These are phyloP conservation scores for Angophora floribunda DNA, from an alignment of 345 rosid genomes.

Conservation along the genomic window DNA sequence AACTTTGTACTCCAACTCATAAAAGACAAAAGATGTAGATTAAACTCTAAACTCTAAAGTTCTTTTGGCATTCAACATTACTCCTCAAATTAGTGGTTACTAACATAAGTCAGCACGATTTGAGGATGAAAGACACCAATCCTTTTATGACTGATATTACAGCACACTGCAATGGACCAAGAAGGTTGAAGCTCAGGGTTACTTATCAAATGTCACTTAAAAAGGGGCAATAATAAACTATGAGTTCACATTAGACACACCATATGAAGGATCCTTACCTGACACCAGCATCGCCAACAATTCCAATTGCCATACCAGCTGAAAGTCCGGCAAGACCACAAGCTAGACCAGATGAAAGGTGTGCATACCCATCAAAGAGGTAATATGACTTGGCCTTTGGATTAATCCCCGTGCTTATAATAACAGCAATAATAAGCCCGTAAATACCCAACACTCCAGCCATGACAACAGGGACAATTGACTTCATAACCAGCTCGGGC, in stretches of 20 bases:
- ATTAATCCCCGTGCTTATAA: slow-evolving; percentile 42
- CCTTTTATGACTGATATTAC: neutral
- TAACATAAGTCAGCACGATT: neutral
- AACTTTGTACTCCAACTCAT: neutral
- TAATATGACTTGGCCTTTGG: slow-evolving; percentile 39
- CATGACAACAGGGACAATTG: slow-evolving; percentile 47
- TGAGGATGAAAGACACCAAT: neutral
- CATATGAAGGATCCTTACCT: slow-evolving; percentile 6
- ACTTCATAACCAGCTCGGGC: slow-evolving; percentile 47
- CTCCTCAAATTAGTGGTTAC: neutral
- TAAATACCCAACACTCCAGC: slow-evolving; percentile 49
- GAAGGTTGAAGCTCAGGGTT: neutral
- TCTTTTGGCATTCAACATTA: neutral
- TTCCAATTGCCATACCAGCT: slow-evolving; percentile 47
- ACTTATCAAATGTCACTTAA: neutral
- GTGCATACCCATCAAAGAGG: slow-evolving; percentile 41
- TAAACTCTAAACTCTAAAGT: neutral
- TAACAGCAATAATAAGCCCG: slow-evolving; percentile 40
- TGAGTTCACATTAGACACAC: neutral
- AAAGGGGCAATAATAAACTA: neutral
- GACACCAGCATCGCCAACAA: slow-evolving; percentile 51
- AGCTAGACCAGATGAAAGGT: slow-evolving; percentile 41
- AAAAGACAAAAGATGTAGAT: neutral
- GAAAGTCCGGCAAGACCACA: slow-evolving; percentile 51
- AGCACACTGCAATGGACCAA: neutral